These are phyloP conservation scores for Nematodospora valgi DNA, from an alignment of 805 yeast species.

Conservation along the genomic window DNA sequence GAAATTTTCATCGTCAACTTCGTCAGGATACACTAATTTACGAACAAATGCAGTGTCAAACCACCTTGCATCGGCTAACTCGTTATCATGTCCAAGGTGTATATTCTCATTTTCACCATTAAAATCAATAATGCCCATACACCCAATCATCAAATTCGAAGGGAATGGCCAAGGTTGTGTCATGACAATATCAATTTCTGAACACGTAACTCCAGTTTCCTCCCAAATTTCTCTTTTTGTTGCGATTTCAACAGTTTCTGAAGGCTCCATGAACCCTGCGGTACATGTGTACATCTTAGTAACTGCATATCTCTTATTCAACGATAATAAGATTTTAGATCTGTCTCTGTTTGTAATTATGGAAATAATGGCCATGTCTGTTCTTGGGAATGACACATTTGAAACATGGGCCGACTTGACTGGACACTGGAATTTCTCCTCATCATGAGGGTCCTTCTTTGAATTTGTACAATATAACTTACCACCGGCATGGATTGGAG, in stretches of 20 bases:
- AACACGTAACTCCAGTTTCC: conserved; percentile 79
- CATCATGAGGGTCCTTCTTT: conserved; percentile 9
- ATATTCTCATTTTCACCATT: conserved; percentile 63
- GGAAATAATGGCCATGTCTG: conserved; percentile 84
- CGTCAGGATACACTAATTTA: conserved; percentile 29
- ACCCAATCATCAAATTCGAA: conserved; percentile 89
- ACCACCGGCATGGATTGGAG: conserved; percentile 68
- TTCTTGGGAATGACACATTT: conserved; percentile 85
- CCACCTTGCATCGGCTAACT: conserved; percentile 85
- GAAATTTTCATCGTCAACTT: conserved; percentile 16
- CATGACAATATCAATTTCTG: conserved; percentile 55
- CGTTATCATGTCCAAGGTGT: conserved; percentile 78
- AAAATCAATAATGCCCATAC: conserved; percentile 73
- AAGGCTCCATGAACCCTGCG: conserved; percentile 96
- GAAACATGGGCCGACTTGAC: conserved; percentile 46
- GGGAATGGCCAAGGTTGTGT: conserved; percentile 99
- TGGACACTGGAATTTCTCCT: conserved; percentile 30
- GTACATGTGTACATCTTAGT: conserved; percentile 71
- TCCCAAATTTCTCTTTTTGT: conserved; percentile 91
- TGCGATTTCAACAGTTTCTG: conserved; percentile 87
- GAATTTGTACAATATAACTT: conserved; percentile 47
- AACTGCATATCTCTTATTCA: conserved; percentile 57
- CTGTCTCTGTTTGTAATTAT: conserved; percentile 66
- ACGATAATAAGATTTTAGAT: conserved; percentile 64
- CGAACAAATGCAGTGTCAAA: conserved; percentile 55